phyloP scores from a whole-genome alignment of 169 alveolate species.

The Fabrea salina region DNA sequence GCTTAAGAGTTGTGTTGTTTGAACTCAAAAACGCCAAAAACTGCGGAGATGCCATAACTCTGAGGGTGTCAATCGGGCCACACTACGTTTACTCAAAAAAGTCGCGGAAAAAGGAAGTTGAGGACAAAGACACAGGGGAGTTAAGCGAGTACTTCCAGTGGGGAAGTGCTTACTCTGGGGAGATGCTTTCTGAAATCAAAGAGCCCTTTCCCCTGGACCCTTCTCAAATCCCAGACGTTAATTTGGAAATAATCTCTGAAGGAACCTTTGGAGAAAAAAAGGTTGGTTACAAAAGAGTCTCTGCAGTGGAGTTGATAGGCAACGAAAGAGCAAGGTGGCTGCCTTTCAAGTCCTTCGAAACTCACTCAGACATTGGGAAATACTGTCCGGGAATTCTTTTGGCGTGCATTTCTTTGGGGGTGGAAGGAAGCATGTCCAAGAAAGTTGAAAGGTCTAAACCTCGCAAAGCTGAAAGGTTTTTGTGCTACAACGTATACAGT shows the following conservation, averaged over 20 bases:
- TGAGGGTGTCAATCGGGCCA: neutral
- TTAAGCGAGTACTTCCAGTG: neutral
- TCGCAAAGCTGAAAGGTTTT: neutral
- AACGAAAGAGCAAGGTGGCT: slow-evolving; percentile 7
- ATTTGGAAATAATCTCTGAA: slow-evolving; percentile 20
- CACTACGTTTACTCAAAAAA: neutral
- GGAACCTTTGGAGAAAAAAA: slow-evolving; percentile 17
- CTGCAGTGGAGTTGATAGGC: neutral
- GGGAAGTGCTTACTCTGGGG: slow-evolving; percentile 26
- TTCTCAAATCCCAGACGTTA: slow-evolving; percentile 14
- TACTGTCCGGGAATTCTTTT: slow-evolving; percentile 14
- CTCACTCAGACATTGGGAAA: slow-evolving; percentile 9
- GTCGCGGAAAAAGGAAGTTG: neutral
- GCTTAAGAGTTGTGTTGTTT: slow-evolving; percentile 55
- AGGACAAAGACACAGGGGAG: neutral
- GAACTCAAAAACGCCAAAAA: slow-evolving; percentile 40
- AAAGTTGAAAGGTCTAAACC: slow-evolving; percentile 1
- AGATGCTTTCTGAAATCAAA: neutral
- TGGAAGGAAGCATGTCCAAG: neutral
- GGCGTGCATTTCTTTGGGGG: neutral
- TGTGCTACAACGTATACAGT: neutral
- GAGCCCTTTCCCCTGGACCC: slow-evolving; percentile 34
- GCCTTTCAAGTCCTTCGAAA: slow-evolving; percentile 12
- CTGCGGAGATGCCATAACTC: neutral
- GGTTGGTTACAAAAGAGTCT: slow-evolving; percentile 16